Conservation (phyloP, 805 yeast species). For the Saccharomycopsis microspora region DNA sequence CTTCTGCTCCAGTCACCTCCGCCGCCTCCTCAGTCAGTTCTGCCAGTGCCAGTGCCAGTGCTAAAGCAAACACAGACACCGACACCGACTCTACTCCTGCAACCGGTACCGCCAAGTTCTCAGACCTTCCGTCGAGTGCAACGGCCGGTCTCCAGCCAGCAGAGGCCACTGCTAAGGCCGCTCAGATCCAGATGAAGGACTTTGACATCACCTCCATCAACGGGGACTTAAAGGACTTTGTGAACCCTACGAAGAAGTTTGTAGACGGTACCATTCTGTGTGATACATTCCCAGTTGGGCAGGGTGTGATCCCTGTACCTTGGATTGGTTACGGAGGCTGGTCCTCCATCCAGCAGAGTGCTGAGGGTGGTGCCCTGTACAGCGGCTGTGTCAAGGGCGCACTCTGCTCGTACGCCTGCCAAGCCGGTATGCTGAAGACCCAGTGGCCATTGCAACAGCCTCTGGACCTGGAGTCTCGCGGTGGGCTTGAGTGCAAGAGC, state of each 20-base stretch:
- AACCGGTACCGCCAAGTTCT: constrained; percentile 12
- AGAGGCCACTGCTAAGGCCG: constrained; percentile 30
- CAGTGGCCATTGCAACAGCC: constrained; percentile 71
- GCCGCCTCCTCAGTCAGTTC: constrained; percentile 21
- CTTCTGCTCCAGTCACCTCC: constrained; percentile 18
- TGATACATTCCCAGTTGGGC: constrained; percentile 54
- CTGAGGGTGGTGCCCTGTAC: constrained; percentile 56
- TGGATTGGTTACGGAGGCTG: constrained; percentile 45
- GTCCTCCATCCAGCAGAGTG: constrained; percentile 39
- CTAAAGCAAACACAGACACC: not conserved
- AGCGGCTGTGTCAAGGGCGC: constrained; percentile 54
- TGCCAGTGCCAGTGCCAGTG: constrained; percentile 11
- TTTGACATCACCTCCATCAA: constrained; percentile 31
- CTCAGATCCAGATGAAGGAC: constrained; percentile 38
- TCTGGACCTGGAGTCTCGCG: constrained; percentile 54
- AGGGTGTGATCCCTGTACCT: constrained; percentile 53
- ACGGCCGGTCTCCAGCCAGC: constrained; percentile 24
- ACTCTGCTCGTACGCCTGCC: constrained; percentile 71
- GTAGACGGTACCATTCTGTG: constrained; percentile 61
- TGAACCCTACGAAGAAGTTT: constrained; percentile 35
- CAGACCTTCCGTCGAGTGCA: not conserved
- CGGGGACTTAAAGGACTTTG: constrained; percentile 43
- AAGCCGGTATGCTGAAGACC: constrained; percentile 71
- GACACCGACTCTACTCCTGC: constrained; percentile 13
- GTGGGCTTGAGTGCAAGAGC: constrained; percentile 50